Evolutionary conservation across 164 flowering plant genomes (phyloP).

Genomic region (Piper betle): DNA sequence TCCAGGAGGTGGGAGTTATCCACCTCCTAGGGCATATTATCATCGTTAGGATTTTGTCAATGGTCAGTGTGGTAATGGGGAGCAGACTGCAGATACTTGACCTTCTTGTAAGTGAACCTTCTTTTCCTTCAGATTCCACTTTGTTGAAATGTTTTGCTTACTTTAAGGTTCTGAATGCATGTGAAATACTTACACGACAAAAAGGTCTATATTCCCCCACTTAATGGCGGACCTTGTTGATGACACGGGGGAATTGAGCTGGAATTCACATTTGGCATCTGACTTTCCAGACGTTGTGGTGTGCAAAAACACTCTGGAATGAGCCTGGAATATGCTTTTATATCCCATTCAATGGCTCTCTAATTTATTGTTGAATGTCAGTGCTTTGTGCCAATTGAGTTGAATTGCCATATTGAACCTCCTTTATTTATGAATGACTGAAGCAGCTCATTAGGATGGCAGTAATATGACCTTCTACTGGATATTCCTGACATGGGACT

Average conservation of each 20-base stretch:
- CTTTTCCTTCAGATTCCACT: not conserved
- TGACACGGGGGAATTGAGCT: not conserved
- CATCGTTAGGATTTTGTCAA: not conserved
- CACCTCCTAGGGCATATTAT: slow-evolving; percentile 2
- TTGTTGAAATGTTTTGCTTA: not conserved
- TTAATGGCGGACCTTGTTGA: not conserved
- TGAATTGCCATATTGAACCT: not conserved
- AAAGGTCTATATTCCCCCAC: not conserved
- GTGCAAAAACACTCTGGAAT: not conserved
- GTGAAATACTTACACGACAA: not conserved
- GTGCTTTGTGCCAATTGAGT: not conserved
- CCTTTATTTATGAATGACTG: not conserved
- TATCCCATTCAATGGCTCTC: not conserved
- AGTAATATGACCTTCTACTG: not conserved
- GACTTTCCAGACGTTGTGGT: not conserved
- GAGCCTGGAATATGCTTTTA: not conserved
- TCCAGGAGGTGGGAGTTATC: not conserved
- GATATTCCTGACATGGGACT: not conserved
- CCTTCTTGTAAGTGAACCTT: not conserved
- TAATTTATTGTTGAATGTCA: not conserved
- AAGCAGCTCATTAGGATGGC: not conserved
- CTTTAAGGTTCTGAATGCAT: not conserved
- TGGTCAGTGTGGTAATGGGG: not conserved
- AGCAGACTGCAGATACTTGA: not conserved
- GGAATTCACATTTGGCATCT: not conserved